Evolutionary conservation across 176 grass and related monocot species (phyloP), one percentile per base, ranked within the genome.

Genomic region (Cenchrus fungigraminus): DNA sequence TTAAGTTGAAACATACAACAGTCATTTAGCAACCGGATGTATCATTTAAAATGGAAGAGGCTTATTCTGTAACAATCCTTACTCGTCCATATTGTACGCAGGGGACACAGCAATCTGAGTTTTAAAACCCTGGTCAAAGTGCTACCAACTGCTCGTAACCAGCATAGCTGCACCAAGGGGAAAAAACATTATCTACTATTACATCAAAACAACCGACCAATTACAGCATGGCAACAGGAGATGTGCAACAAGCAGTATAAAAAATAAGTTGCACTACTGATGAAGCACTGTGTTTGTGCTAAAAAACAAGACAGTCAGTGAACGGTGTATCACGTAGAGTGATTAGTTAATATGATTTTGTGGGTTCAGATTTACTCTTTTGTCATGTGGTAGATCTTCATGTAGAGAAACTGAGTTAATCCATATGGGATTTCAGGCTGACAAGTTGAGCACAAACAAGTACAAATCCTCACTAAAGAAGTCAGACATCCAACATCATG

Each of bases 51-150:
- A 76, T 55, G 42, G 19, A 89, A 53, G 17, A 74, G 6, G 43
- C 0, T 63, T 68, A 17, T 69, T 87, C 29, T 83, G 61, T 16
- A 83, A 45, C 43, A n/a, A 75, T 54, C 43, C 60, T 87, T 91
- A 91, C 89, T 84, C 85, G 1, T 87, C 89, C 89, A 91, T 91
- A 62, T 40, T 79, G n/a, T 51, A 17, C 13, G 79, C 67, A 65
- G 74, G 58, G 51, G 58, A 22, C 7, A 74, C 42, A 68, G 37
- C 29, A 75, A 58, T 53, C 65, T 60, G 25, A 79, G 42, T 71
- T 86, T n/a, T 11, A 37, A 86, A 60, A 74, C 19, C 11, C 54
- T 20, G 43, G 44, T 71, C 0, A 1, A 83, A 53, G n/a, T 59
- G 43, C 60, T 72, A 50, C 14, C 14, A 79, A 72, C 29, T 67